Conservation (phyloP, 495 filamentous ascomycete genomes). For the Cetradonia linearis region DNA sequence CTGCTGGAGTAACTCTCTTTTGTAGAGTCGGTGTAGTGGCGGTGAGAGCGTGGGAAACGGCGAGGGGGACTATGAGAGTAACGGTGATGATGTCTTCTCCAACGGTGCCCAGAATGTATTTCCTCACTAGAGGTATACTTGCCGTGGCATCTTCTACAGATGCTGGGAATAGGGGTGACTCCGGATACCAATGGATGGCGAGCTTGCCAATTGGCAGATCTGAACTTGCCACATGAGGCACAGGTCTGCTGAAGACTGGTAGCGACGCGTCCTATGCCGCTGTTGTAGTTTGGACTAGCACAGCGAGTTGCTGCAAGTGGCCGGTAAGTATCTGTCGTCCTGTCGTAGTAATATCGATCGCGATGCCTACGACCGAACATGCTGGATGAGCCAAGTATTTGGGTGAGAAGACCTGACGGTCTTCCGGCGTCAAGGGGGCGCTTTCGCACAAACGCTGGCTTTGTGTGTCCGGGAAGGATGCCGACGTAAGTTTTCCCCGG, state of each 20-base stretch:
- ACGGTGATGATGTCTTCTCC: constrained; percentile 9
- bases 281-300: not conserved
- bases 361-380: constrained; percentile 11
- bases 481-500: constrained; percentile 23
- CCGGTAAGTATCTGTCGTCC: constrained; percentile 10
- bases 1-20: constrained; percentile 11
- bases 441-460: constrained; percentile 20
- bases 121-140: constrained; percentile 25
- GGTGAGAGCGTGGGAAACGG: constrained; percentile 3
- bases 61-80: constrained; percentile 1
- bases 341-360: constrained; percentile 8
- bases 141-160: constrained; percentile 21
- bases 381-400: constrained; percentile 3
- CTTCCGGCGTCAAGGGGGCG: not conserved
- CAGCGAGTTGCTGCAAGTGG: not conserved
- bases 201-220: constrained; percentile 21
- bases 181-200: constrained; percentile 20
- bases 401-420: constrained; percentile 1
- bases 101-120: not conserved
- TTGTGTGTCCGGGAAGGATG: constrained; percentile 19
- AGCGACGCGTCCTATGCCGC: not conserved
- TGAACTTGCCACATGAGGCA: constrained; percentile 23
- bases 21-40: constrained; percentile 14
- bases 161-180: constrained; percentile 11
- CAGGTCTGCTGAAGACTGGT: constrained; percentile 17